Base-by-base conservation (phyloP, 2,329 filamentous ascomycete genomes). In the Ophiostoma piceae region DNA sequence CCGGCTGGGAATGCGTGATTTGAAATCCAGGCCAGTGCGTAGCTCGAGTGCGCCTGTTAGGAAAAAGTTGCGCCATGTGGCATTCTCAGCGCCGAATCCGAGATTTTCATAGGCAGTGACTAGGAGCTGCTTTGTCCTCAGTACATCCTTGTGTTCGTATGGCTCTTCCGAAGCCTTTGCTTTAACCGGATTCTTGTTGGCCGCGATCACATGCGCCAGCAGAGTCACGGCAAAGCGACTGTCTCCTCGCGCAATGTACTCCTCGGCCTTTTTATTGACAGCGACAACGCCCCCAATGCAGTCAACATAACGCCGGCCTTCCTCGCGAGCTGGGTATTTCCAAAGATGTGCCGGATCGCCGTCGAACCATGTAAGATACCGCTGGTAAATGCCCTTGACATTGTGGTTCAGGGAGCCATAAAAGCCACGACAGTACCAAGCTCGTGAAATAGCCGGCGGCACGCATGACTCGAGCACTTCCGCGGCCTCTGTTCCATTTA, bases 31-130 rank as follows among this genome's bases (percentile, higher is more conserved):
- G 66, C 69, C 69, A 1, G 32, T 68, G 14, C 69, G 69, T 29
- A 70, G 66, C 57, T 68, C 66, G n/a, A 68, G 69, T 39, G 69
- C 69, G 14, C 29, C 69, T 7, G 69, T 41, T 14, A 70, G 16
- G 32, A 70, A 70, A 11, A 70, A 68, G 66, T 70, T 68, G 69
- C 69, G 69, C 69, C 69, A 68, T 4, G 69, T 70, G 7, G 69
- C 66, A 8, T 70, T 70, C 57, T 68, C 66, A 14, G 57, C 41
- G 41, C 66, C 69, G 22, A 70, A 68, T 5, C 54, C 69, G 39
- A 70, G 32, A 29, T 54, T 70, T 41, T 70, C 69, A 54, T 65
- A 70, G n/a, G 69, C 69, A 11, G 57, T 51, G 16, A 43, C 26
- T 6, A 70, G 69, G n/a, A 70, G 66, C 57, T 67, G 65, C 69